Conservation (phyloP, 352 stramenopile species). For the Globisporangium camurandrum region DNA sequence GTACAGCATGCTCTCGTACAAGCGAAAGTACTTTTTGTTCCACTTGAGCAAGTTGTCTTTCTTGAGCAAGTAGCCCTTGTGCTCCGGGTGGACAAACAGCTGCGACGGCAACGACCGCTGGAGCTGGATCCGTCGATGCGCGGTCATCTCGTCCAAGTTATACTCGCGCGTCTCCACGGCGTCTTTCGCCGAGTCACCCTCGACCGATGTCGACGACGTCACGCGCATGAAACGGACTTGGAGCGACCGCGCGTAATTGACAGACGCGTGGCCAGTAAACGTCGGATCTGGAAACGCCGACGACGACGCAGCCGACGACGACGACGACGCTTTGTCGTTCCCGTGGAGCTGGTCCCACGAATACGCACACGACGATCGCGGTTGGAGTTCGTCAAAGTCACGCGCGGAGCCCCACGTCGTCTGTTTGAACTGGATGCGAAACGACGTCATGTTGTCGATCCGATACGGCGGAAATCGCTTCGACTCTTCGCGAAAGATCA, state of each 20-base stretch:
- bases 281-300: conserved; percentile 58
- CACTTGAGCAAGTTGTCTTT: conserved; percentile 88
- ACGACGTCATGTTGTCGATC: conserved; percentile 90
- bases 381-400: conserved; percentile 70
- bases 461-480: conserved; percentile 83
- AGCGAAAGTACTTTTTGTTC: conserved; percentile 84
- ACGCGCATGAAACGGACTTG: conserved; percentile 87
- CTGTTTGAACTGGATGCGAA: conserved; percentile 84
- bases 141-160: conserved; percentile 83
- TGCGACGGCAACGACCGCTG: conserved; percentile 75
- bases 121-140: conserved; percentile 72
- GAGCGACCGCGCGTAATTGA: conserved; percentile 51
- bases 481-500: conserved; percentile 83
- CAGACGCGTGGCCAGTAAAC: conserved; percentile 50
- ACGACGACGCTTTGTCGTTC: conserved; percentile 49
- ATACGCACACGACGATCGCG: conserved; percentile 71
- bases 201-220: conserved; percentile 55
- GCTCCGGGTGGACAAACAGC: conserved; percentile 68
- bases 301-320: conserved; percentile 39
- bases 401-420: conserved; percentile 60
- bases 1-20: conserved; percentile 86
- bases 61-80: conserved; percentile 77
- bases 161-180: conserved; percentile 84
- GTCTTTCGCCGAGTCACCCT: conserved; percentile 59
- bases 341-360: conserved; percentile 82